Conservation (phyloP, 371 early-diverging fungal species). For the Syncephalastrum monosporum region DNA sequence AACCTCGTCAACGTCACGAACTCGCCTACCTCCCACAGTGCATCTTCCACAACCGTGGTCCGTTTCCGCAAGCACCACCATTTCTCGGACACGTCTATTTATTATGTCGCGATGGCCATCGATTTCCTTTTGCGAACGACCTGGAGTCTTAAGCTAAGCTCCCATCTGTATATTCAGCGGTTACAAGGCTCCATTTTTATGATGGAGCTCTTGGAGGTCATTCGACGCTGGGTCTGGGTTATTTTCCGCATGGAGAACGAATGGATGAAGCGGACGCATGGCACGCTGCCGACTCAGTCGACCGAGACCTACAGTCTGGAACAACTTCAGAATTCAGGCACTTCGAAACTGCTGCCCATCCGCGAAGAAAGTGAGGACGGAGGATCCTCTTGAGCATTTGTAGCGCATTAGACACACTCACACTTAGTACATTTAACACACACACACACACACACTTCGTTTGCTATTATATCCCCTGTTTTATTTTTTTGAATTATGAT, state of each 20-base stretch:
- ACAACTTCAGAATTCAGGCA: neutral
- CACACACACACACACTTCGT: neutral
- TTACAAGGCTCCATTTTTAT: slow-evolving; percentile 72
- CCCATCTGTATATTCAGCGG: slow-evolving; percentile 66
- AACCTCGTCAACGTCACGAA: slow-evolving; percentile 51
- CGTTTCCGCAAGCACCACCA: slow-evolving; percentile 65
- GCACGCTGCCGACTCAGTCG: slow-evolving; percentile 19
- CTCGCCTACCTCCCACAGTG: slow-evolving; percentile 5
- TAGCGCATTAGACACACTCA: neutral
- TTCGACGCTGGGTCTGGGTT: slow-evolving; percentile 90
- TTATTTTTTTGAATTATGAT: slow-evolving; percentile 5
- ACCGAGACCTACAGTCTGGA: neutral
- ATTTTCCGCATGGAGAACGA: slow-evolving; percentile 85
- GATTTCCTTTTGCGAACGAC: slow-evolving; percentile 83
- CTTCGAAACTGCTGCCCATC: slow-evolving; percentile 11
- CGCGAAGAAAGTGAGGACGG: slow-evolving; percentile 16
- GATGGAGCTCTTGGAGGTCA: slow-evolving; percentile 77
- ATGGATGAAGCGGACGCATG: slow-evolving; percentile 57
- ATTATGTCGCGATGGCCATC: slow-evolving; percentile 70
- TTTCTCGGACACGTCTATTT: slow-evolving; percentile 60
- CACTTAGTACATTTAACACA: neutral
- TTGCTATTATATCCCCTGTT: slow-evolving; percentile 9
- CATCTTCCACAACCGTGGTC: slow-evolving; percentile 23
- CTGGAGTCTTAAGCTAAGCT: slow-evolving; percentile 82
- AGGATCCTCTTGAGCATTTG: neutral